Conservation (phyloP, 768 basidiomycete species). For the Clitopilus passeckerianus region DNA sequence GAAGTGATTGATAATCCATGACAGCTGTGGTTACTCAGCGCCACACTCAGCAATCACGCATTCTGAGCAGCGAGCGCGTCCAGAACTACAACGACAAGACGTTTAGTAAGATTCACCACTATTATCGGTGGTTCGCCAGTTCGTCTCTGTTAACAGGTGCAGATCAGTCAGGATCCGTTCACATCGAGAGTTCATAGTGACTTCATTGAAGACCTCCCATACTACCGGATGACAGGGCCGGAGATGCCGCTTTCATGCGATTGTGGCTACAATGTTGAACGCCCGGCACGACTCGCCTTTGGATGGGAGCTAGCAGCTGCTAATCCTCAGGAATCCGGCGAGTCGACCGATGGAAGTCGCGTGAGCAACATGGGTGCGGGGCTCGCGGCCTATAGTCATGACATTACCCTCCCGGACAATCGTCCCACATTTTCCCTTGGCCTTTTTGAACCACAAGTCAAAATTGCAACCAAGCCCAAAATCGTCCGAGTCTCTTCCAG, state of each 20-base stretch:
- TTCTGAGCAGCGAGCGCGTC: not conserved
- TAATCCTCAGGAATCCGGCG: not conserved
- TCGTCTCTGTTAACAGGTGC: not conserved
- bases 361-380: not conserved
- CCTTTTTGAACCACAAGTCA: not conserved
- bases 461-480: not conserved
- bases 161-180: not conserved
- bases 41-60: not conserved
- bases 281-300: not conserved
- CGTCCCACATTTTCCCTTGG: not conserved
- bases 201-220: not conserved
- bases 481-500: not conserved
- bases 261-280: not conserved
- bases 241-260: not conserved
- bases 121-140: not conserved
- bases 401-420: not conserved
- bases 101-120: not conserved
- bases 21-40: not conserved
- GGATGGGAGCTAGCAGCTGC: not conserved
- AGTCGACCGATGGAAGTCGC: not conserved
- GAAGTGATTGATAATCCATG: not conserved
- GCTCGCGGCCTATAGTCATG: not conserved
- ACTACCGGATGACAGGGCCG: not conserved
- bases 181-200: not conserved
- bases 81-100: not conserved